These are phyloP conservation scores for Verticillium klebahnii DNA, from an alignment of 2,329 filamentous ascomycete genomes.

Conservation along the genomic window DNA sequence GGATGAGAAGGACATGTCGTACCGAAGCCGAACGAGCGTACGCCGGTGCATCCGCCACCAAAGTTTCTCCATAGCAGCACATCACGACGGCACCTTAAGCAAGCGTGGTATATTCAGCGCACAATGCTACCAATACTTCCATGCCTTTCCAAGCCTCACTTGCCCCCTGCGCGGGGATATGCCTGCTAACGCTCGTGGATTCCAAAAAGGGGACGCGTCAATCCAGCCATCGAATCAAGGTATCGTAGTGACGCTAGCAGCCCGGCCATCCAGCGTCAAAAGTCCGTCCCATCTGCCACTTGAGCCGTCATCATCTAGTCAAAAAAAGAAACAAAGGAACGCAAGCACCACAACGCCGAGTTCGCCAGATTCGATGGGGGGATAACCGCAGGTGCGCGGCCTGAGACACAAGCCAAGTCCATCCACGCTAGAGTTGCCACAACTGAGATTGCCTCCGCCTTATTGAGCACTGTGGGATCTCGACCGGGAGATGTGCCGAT, in stretches of 20 bases:
- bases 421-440: not conserved
- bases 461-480: constrained; percentile 14
- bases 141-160: not conserved
- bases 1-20: no score
- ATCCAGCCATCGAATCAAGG: not conserved
- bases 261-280: not conserved
- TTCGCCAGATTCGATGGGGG: not conserved
- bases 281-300: not conserved
- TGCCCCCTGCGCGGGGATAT: not conserved
- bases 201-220: not conserved
- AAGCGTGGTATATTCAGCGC: not conserved
- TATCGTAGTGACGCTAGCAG: not conserved
- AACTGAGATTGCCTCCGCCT: not conserved
- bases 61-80: not conserved
- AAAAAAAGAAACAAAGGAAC: not conserved
- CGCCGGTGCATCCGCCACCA: no score
- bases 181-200: not conserved
- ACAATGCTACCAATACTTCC: not conserved
- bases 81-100: not conserved
- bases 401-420: not conserved
- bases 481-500: constrained; percentile 10
- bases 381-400: not conserved
- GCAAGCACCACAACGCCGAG: not conserved
- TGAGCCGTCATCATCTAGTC: not conserved
- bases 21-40: no score